Evolutionary conservation across 805 yeast species (phyloP), one percentile per base, ranked within the genome.

Genomic region (Kodamaea laetipori): DNA sequence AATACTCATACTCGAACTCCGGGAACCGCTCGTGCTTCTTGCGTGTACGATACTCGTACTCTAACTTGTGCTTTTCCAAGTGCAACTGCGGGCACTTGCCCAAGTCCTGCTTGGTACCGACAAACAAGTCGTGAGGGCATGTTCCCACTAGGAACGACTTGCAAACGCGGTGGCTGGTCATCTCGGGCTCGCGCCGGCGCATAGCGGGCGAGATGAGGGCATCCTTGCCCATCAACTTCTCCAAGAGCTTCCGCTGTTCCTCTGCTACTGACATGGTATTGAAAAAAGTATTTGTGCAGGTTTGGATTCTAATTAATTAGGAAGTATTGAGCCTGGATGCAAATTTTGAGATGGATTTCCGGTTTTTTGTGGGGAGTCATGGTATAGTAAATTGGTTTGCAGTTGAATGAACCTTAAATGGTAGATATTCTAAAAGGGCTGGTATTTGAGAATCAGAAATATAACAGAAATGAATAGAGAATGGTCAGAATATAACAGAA

Each of bases 81-180:
- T 90, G 97, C 13, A 83, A 63, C 51, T 75, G 77, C 0, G 88
- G 87, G 58, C 98, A 90, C 46, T 74, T 74, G 1, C 97, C 97
- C 49, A 86, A 64, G 57, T 85, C 87, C 56, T 84, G 85, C 60
- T 89, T 90, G 9, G 97, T 87, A 5, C 88, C 87, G 9, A 74
- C 74, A 56, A 90, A 86, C 37, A 90, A 61, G 50, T 90, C 97
- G 60, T 86, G 83, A 0, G 96, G 92, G 54, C 98, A 90, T 6
- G 78, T 76, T 0, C 94, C 96, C 11, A 88, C 87, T n/a, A 90
- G 61, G 58, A 82, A 90, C 13, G 86, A 72, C 58, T 85, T 86
- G 64, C 98, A 90, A 5, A 89, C 81, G 34, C 79, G 69, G 10
- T 41, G 73, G 61, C 49, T 67, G 36, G 65, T 69, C 66, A 63